Evolutionary conservation across 192 early-diverging fungal species (phyloP).

Genomic region (Radiomyces spectabilis): DNA sequence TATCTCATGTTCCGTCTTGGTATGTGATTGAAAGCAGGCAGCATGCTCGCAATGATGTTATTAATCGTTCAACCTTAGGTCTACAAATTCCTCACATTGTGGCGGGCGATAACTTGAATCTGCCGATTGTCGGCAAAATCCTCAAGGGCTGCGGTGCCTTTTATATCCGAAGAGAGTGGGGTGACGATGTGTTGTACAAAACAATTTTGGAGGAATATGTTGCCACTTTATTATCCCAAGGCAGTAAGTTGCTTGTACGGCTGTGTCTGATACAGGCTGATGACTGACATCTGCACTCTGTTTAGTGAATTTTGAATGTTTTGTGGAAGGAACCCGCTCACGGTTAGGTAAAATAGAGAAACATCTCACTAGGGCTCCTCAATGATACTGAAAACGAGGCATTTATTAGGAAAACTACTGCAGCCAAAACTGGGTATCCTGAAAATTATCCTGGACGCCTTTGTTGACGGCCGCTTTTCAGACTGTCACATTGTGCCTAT

Average conservation of each 20-base stretch:
- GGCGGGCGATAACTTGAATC: slow-evolving; percentile 78
- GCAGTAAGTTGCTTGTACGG: slow-evolving; percentile 34
- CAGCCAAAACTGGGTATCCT: slow-evolving; percentile 77
- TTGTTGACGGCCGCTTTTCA: slow-evolving; percentile 46
- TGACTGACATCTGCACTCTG: background rate
- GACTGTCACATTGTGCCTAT: slow-evolving; percentile 77
- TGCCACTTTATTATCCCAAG: slow-evolving; percentile 56
- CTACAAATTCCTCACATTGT: slow-evolving; percentile 65
- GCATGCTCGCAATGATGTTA: background rate
- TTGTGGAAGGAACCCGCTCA: slow-evolving; percentile 77
- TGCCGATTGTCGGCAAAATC: slow-evolving; percentile 63
- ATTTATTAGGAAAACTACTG: slow-evolving; percentile 49
- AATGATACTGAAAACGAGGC: too few relatives aligned
- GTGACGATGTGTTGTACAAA: slow-evolving; percentile 65
- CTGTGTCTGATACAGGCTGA: too few relatives aligned
- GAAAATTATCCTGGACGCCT: slow-evolving; percentile 74
- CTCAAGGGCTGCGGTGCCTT: slow-evolving; percentile 67
- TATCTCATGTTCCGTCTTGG: slow-evolving; percentile 77
- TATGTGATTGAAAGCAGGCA: slow-evolving; percentile 34
- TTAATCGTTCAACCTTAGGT: background rate
- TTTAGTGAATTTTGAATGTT: slow-evolving; percentile 69
- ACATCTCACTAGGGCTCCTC: too few relatives aligned
- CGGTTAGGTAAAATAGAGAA: slow-evolving; percentile 48
- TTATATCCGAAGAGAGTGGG: slow-evolving; percentile 75
- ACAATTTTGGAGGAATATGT: slow-evolving; percentile 71